phyloP scores from a whole-genome alignment of 2,329 filamentous ascomycete genomes.

The Microdochium nivale region DNA sequence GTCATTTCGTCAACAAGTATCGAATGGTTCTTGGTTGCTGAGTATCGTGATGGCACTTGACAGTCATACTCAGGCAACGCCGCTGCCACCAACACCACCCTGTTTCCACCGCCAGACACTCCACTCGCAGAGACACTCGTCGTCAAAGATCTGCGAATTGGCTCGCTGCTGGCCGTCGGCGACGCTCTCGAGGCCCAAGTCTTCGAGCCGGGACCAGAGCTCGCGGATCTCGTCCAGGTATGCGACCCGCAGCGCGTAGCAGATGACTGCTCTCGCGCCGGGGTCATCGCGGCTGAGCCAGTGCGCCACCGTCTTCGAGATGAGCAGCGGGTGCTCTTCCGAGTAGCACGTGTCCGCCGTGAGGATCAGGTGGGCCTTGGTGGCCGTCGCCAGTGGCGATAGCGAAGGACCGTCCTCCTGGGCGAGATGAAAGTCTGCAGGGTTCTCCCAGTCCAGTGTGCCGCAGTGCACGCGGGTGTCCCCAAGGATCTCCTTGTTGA shows the following conservation, averaged over 20 bases:
- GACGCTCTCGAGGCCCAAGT: slow-evolving; percentile 23
- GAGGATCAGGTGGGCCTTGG: slow-evolving; percentile 25
- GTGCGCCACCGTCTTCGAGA: slow-evolving; percentile 21
- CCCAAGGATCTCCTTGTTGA: slow-evolving; percentile 14
- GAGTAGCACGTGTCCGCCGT: slow-evolving; percentile 32
- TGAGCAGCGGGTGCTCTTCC: slow-evolving; percentile 28
- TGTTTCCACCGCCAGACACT: slow-evolving; percentile 26
- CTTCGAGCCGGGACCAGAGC: slow-evolving; percentile 28
- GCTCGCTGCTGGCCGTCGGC: slow-evolving; percentile 19
- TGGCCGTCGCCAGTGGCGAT: slow-evolving; percentile 5
- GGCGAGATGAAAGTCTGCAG: slow-evolving; percentile 11
- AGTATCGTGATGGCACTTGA: not conserved
- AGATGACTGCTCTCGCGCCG: slow-evolving; percentile 24
- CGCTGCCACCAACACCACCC: not conserved
- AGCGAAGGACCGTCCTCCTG: not conserved
- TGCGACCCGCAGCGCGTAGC: slow-evolving; percentile 27
- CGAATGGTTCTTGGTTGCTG: too few relatives aligned
- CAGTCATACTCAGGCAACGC: not conserved
- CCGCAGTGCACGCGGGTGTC: slow-evolving; percentile 12
- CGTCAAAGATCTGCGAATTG: slow-evolving; percentile 20
- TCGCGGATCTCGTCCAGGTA: slow-evolving; percentile 32
- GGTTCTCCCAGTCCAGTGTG: slow-evolving; percentile 26
- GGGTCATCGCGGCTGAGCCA: slow-evolving; percentile 20
- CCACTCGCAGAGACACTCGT: slow-evolving; percentile 26
- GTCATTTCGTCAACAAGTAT: too few relatives aligned